Percentiles rank a stretch among this genome's conserved stretches.
Evolutionary conservation across 2,329 filamentous ascomycete genomes (phyloP).

Genomic region (Leptodontidium sp.): DNA sequence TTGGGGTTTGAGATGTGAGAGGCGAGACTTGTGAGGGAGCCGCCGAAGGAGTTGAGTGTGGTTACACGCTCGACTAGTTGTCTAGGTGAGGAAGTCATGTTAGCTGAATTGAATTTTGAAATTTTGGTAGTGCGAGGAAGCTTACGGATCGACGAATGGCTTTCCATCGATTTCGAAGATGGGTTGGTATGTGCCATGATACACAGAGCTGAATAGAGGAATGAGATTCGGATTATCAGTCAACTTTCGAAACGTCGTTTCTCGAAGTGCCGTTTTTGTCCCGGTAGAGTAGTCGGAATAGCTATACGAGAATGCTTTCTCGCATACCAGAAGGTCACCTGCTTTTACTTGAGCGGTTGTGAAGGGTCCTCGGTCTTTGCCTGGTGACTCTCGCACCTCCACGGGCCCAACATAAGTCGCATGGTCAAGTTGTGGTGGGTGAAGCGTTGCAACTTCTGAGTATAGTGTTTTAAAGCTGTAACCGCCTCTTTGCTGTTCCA

Average conservation of each 20-base stretch:
- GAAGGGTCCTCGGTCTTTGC: conserved; percentile 28
- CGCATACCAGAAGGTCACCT: conserved; percentile 34
- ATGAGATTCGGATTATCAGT: conserved; percentile 27
- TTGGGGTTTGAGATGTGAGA: conserved; percentile 3
- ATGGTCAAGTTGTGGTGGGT: conserved; percentile 29
- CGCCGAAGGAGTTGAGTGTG: conserved; percentile 30
- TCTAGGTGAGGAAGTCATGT: conserved; percentile 13
- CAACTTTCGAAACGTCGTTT: conserved; percentile 26
- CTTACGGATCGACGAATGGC: conserved; percentile 32
- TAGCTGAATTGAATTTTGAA: not conserved
- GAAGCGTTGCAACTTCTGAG: conserved; percentile 24
- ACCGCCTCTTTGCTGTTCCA: conserved; percentile 29
- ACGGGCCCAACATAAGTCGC: conserved; percentile 31
- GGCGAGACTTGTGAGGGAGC: conserved; percentile 26
- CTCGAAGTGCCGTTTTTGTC: conserved; percentile 25
- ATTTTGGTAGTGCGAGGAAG: not conserved
- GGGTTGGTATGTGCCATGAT: conserved; percentile 29
- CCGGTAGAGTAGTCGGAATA: conserved; percentile 15
- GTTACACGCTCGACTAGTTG: conserved; percentile 27
- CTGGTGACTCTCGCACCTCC: conserved; percentile 20
- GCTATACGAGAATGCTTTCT: conserved; percentile 35
- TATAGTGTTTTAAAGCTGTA: conserved; percentile 33
- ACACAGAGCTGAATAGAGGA: conserved; percentile 17
- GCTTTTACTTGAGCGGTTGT: conserved; percentile 29
- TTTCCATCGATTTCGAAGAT: conserved; percentile 18